Percentiles rank a stretch among this genome's conserved stretches.
These are phyloP conservation scores for Neurospora sp. DNA, from an alignment of 495 filamentous ascomycete genomes.

Conservation along the genomic window DNA sequence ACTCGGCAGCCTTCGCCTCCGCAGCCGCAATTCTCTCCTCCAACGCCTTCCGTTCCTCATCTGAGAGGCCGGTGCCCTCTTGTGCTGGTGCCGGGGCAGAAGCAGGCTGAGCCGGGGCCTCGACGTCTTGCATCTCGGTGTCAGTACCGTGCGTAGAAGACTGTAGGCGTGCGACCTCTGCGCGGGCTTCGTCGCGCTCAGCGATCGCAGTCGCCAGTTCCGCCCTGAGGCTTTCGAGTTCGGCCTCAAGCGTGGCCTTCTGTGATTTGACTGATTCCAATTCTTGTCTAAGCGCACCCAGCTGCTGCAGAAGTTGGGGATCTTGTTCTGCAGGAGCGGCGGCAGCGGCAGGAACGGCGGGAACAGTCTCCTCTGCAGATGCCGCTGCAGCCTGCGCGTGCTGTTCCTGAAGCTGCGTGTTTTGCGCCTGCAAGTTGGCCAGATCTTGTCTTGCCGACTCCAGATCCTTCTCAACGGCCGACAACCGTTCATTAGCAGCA, in stretches of 20 bases:
- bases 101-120: constrained; percentile 15
- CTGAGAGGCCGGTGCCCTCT: constrained; percentile 22
- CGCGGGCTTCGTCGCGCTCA: constrained; percentile 39
- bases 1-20: constrained; percentile 43
- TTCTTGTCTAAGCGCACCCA: constrained; percentile 33
- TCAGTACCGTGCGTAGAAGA: constrained; percentile 25
- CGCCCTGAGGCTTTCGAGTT: constrained; percentile 36
- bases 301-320: constrained; percentile 62
- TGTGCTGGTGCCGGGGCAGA: constrained; percentile 5
- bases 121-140: constrained; percentile 25
- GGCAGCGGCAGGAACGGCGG: constrained; percentile 2
- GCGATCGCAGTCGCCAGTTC: constrained; percentile 32
- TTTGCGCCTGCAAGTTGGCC: constrained; percentile 26
- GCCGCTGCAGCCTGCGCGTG: constrained; percentile 5
- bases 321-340: constrained; percentile 13
- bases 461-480: constrained; percentile 27
- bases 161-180: constrained; percentile 27
- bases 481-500: constrained; percentile 22
- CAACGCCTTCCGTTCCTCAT: constrained; percentile 42
- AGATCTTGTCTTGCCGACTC: constrained; percentile 26
- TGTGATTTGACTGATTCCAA: constrained; percentile 31
- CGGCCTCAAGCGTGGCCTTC: constrained; percentile 29
- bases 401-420: constrained; percentile 21
- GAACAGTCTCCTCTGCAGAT: constrained; percentile 4
- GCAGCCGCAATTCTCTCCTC: constrained; percentile 37